Evolutionary conservation across 495 filamentous ascomycete species (phyloP), one percentile per base, ranked within the genome.

Genomic region (Staphylotrichum tortipilum): DNA sequence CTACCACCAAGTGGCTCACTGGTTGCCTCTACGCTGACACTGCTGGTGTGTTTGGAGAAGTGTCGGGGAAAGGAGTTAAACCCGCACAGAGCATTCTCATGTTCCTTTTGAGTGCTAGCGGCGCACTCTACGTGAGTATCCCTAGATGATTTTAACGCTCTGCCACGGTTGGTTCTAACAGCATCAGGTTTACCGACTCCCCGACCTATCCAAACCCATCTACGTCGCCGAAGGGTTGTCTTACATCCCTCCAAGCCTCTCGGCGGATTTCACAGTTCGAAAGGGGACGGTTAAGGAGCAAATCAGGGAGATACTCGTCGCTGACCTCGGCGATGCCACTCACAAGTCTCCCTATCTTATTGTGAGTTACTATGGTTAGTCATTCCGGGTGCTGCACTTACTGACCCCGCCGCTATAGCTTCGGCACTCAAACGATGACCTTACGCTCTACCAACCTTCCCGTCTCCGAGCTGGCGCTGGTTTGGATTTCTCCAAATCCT

Each of bases 381-480:
- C n/a, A n/a, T n/a, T n/a, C n/a, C n/a, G n/a, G n/a, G n/a, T n/a
- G n/a, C n/a, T n/a, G n/a, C n/a, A n/a, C n/a, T n/a, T n/a, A n/a
- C n/a, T n/a, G n/a, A n/a, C n/a, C n/a, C n/a, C n/a, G n/a, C n/a
- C n/a, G 28, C 29, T 44, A 31, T 56, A 90, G 86, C 69, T 88
- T 35, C 87, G 91, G 24, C 84, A 86, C 35, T 74, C 75, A 10
- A 83, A 78, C 51, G 83, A 94, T 49, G 90, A 97, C 58, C 65
- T 96, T 4, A 81, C 82, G n/a, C 73, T 96, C 38, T 98, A 97
- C 60, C 80, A 87, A 61, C 88, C 90, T 0, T 89, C 83, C 61
- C 71, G 75, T 7, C 61, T 76, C 50, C 61, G 46, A 46, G 39
- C 59, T 26, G 43, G 57, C 52, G 45, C 63, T 23, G 50, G 50